Conservation (phyloP, 23 red algal species). For the Agarophyton chilense region DNA sequence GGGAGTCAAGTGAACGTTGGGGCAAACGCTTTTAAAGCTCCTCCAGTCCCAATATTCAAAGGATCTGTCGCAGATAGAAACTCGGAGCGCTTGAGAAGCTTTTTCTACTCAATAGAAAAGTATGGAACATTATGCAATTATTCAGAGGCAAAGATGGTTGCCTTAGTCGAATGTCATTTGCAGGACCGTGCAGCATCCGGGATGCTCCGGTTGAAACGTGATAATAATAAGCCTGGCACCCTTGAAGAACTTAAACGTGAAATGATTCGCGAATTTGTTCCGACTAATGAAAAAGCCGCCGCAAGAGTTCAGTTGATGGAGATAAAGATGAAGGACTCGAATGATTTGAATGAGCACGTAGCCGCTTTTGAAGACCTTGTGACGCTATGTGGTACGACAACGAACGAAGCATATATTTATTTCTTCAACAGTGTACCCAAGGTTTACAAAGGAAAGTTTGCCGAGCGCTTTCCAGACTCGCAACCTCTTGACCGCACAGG, state of each 20-base stretch:
- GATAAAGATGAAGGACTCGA: conserved; percentile 12
- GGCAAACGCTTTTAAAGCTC: conserved; percentile 6
- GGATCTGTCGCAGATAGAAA: neutral
- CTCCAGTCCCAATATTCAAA: conserved; percentile 20
- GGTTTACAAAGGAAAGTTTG: conserved; percentile 3
- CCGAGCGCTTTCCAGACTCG: conserved; percentile 33
- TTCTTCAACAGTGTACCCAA: conserved; percentile 19
- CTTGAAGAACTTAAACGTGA: neutral
- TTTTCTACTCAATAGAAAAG: conserved; percentile 5
- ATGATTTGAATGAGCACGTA: conserved; percentile 28
- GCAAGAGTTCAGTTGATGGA: conserved; percentile 27
- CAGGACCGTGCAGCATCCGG: conserved; percentile 29
- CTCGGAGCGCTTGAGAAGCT: neutral
- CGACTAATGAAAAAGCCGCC: conserved; percentile 32
- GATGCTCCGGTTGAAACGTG: conserved; percentile 18
- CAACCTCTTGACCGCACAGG: conserved; percentile 6
- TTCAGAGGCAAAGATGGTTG: conserved; percentile 8
- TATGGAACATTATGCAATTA: neutral
- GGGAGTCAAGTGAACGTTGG: neutral
- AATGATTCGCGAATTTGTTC: conserved; percentile 41
- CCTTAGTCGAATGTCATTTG: conserved; percentile 40
- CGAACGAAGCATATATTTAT: conserved; percentile 24
- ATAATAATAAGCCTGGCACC: conserved; percentile 23
- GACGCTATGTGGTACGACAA: neutral
- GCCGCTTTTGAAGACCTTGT: neutral